phyloP scores from a whole-genome alignment of 352 stramenopile species.

The Thalassiosira livingstoniorum region DNA sequence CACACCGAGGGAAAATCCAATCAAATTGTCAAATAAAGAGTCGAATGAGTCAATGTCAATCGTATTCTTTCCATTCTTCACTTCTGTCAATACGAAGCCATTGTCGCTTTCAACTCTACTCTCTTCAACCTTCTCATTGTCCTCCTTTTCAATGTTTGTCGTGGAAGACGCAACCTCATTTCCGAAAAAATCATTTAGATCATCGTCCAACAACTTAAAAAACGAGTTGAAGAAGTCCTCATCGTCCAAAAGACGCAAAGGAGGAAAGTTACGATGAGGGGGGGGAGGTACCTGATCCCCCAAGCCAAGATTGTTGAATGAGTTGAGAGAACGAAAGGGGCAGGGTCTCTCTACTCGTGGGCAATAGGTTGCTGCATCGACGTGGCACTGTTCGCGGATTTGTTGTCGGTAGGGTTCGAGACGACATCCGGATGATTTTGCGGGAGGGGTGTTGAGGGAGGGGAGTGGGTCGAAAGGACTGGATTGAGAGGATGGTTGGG shows the following conservation, averaged over 20 bases:
- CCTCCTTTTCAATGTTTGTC: neutral
- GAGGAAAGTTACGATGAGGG: neutral
- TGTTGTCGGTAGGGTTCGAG: slow-evolving; percentile 44
- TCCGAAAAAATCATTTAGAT: neutral
- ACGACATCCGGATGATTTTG: neutral
- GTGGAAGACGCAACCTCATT: neutral
- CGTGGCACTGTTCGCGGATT: slow-evolving; percentile 31
- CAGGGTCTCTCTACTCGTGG: neutral
- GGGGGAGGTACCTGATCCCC: neutral
- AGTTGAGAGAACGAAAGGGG: neutral
- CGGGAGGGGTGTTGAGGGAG: neutral
- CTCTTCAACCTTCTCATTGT: neutral
- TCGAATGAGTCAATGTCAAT: slow-evolving; percentile 21
- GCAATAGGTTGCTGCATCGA: neutral
- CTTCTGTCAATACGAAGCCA: neutral
- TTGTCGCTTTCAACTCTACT: neutral
- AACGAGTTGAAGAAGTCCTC: neutral
- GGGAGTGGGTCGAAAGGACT: neutral
- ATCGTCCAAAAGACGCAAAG: neutral
- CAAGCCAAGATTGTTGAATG: neutral
- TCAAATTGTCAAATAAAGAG: slow-evolving; percentile 30
- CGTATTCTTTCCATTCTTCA: neutral
- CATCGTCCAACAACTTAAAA: neutral
- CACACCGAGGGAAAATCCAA: slow-evolving; percentile 23
- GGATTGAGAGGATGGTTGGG: neutral